Base-by-base conservation (phyloP, 2,329 filamentous ascomycete species). In the Fragosphaeria purpurea region DNA sequence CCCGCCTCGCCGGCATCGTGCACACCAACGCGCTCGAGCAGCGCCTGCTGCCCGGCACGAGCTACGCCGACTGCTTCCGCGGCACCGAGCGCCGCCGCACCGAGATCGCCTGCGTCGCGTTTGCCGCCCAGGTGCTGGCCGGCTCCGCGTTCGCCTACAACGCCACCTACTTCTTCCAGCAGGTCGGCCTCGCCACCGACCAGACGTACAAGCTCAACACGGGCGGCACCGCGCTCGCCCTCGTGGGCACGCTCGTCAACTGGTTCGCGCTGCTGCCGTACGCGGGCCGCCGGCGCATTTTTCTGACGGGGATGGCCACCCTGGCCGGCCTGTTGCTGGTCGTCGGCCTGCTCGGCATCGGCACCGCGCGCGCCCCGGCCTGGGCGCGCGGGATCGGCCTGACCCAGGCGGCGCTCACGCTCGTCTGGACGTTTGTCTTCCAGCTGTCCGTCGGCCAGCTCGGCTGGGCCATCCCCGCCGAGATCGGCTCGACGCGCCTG, bases 61-160 rank as follows among this genome's bases (percentile, higher is more conserved):
- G 61, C 3, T 77, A 77, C 56, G 46, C 58, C 32, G 71, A 76
- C 59, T 75, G 72, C 55, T 76, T 77, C 60, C 66, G 65, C 35
- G 68, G 67, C 10, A 57, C 61, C 6, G 69, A 77, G 51, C 59
- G 70, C 5, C 64, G 71, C 1, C 64, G 72, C 31, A 73, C 70
- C 0, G 69, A 72, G 51, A 70, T 73, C 31, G 67, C 73, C 5
- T 67, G 67, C 51, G 54, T 69, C 30, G 62, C 65, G 2, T 70
- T 67, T 41, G 57, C 50, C 12, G 53, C 51, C 4, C 57, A 55
- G 46, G 50, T 53, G 44, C 58, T 67, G 6, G 59, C 61, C 9
- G 66, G 66, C 4, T 61, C 60, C 31, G 61, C 54, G 34, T 65
- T 70, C 45, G 64, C 66, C 30, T 68, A 67, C 47, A 68, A 55